These are phyloP conservation scores for Fusarium penzigii DNA, from an alignment of 2,329 filamentous ascomycete species.

Conservation along the genomic window DNA sequence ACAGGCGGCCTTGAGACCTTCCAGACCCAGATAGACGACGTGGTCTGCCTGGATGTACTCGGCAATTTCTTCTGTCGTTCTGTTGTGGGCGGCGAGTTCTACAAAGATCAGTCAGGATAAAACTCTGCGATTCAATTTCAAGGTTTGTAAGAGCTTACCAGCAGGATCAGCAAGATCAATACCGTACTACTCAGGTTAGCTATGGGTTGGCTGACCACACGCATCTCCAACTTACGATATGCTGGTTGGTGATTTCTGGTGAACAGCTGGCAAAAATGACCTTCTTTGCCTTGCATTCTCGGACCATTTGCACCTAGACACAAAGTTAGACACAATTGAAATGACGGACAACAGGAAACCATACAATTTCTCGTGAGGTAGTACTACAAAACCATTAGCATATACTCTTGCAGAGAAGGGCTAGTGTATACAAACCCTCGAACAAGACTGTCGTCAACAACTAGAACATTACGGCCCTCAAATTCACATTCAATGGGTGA, in stretches of 20 bases:
- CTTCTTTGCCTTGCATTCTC: slow-evolving; percentile 78
- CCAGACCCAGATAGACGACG: slow-evolving; percentile 63
- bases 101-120: slow-evolving; percentile 2
- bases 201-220: background rate
- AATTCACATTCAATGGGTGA: slow-evolving; percentile 87
- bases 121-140: background rate
- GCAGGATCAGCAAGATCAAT: slow-evolving; percentile 48
- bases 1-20: slow-evolving; percentile 75
- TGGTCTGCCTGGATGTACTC: slow-evolving; percentile 45
- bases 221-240: slow-evolving; percentile 66
- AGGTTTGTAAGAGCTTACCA: slow-evolving; percentile 22
- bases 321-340: background rate
- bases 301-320: slow-evolving; percentile 63
- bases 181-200: slow-evolving; percentile 37
- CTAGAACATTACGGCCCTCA: slow-evolving; percentile 72
- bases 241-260: slow-evolving; percentile 80
- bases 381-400: slow-evolving; percentile 8
- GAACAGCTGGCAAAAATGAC: slow-evolving; percentile 83
- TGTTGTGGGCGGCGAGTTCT: slow-evolving; percentile 45
- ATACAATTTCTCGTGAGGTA: slow-evolving; percentile 68
- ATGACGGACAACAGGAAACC: slow-evolving; percentile 33
- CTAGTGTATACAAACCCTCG: slow-evolving; percentile 51
- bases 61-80: slow-evolving; percentile 41
- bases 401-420: background rate
- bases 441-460: slow-evolving; percentile 91